Evolutionary conservation across 2,329 filamentous ascomycete genomes (phyloP), one percentile per base, ranked within the genome.

Genomic region (Pseudogymnoascus sp.): DNA sequence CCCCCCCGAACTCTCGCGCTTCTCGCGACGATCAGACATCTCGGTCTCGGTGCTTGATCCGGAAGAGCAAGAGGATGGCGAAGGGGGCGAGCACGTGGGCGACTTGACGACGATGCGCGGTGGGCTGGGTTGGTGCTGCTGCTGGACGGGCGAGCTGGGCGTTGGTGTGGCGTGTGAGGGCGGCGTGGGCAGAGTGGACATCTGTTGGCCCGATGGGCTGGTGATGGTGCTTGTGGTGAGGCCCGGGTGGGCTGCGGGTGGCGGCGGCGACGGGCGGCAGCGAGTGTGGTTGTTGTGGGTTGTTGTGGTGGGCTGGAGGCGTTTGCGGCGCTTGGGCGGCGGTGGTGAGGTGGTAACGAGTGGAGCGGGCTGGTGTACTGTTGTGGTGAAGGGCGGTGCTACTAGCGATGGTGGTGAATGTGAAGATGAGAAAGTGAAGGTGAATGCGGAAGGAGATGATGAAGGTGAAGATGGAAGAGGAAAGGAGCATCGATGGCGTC

Each of bases 361-460:
- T 42, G 38, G 38, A 42, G 38, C 38, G 8, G 38, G 16, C 38
- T 42, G 16, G 16, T 42, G 7, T 42, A 16, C n/a, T 42, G 16
- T 19, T 8, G 38, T 42, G 7, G 16, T 21, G 16, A n/a, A 19
- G 38, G 7, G 6, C 0, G 16, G 16, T 42, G 38, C 38, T 42
- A 42, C 38, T 42, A 42, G 38, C 38, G 38, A 42, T 35, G 33
- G 33, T 42, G 38, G 16, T 42, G 35, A 37, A 37, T 37, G 35
- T 37, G 35, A n/a, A 37, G 35, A 63, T 64, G 68, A 71, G 44
- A 68, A 70, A 62, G 62, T 62, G 2, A 67, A 68, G 35, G 65
- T 68, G 21, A 70, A 74, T 60, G 67, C 69, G 35, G 35, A n/a
- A 38, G 14, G 35, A 31, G 26, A 29, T 6, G 26, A 29, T 29